phyloP scores from a whole-genome alignment of 352 stramenopile species.

The Pythium chondricola region DNA sequence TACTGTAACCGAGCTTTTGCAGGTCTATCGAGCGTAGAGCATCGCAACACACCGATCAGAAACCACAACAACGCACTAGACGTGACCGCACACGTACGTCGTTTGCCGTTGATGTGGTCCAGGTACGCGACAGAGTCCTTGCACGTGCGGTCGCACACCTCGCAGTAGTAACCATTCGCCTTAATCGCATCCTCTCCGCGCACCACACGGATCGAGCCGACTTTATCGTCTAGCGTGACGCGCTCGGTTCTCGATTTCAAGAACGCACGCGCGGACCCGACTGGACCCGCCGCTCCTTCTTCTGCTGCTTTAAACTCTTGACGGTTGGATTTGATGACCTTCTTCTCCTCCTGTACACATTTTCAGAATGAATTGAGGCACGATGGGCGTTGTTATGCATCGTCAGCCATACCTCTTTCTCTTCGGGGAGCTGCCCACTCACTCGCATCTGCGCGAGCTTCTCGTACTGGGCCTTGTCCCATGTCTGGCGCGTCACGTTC shows the following conservation, averaged over 20 bases:
- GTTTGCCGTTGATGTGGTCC: slow-evolving; percentile 95
- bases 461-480: slow-evolving; percentile 73
- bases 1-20: slow-evolving; percentile 86
- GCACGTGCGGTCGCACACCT: slow-evolving; percentile 88
- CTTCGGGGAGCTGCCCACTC: slow-evolving; percentile 50
- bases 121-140: slow-evolving; percentile 93
- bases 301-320: slow-evolving; percentile 74
- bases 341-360: slow-evolving; percentile 36
- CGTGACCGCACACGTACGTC: slow-evolving; percentile 49
- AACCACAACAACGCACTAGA: neutral
- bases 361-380: neutral
- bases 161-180: slow-evolving; percentile 87
- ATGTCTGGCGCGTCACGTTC: slow-evolving; percentile 82
- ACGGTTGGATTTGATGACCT: slow-evolving; percentile 60
- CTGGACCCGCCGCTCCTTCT: slow-evolving; percentile 53
- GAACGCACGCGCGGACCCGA: slow-evolving; percentile 64
- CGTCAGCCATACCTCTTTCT: slow-evolving; percentile 24
- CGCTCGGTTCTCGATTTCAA: slow-evolving; percentile 69
- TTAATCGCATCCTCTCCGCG: slow-evolving; percentile 79
- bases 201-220: slow-evolving; percentile 84
- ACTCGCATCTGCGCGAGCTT: slow-evolving; percentile 70
- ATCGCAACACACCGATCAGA: neutral
- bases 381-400: neutral
- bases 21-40: slow-evolving; percentile 51
- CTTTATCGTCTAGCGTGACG: slow-evolving; percentile 76